Evolutionary conservation across 2,329 filamentous ascomycete species (phyloP).

Genomic region (Curvularia lunata): DNA sequence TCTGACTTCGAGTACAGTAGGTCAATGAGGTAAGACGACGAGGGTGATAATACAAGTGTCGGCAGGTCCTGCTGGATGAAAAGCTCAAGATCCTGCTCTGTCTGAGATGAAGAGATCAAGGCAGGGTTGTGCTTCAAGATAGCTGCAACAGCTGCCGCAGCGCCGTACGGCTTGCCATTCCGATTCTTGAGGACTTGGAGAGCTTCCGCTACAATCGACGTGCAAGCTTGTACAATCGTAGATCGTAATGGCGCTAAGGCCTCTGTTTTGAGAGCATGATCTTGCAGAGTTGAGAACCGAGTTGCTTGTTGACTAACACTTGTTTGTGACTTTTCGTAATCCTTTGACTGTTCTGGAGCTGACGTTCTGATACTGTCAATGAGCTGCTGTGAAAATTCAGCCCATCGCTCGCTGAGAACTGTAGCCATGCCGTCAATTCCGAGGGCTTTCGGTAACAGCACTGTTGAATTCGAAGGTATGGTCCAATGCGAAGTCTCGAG

Average conservation of each 20-base stretch:
- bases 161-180: constrained; percentile 72
- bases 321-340: constrained; percentile 75
- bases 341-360: constrained; percentile 80
- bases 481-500: constrained; percentile 58
- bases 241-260: constrained; percentile 16
- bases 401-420: constrained; percentile 67
- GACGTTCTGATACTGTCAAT: constrained; percentile 73
- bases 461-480: constrained; percentile 52
- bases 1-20: constrained; percentile 62
- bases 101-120: constrained; percentile 50
- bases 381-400: constrained; percentile 65
- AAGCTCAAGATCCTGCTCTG: constrained; percentile 49
- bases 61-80: constrained; percentile 65
- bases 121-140: constrained; percentile 56
- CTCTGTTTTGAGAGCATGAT: constrained; percentile 22
- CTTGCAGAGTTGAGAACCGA: constrained; percentile 66
- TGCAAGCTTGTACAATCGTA: constrained; percentile 45
- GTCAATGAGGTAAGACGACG: constrained; percentile 69
- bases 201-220: constrained; percentile 56
- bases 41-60: constrained; percentile 70
- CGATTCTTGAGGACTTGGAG: constrained; percentile 58
- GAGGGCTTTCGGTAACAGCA: constrained; percentile 52
- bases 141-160: constrained; percentile 63
- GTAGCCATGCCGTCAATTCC: constrained; percentile 52
- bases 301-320: constrained; percentile 69